phyloP scores from a whole-genome alignment of 352 stramenopile species.

The Blastocystis sp. region DNA sequence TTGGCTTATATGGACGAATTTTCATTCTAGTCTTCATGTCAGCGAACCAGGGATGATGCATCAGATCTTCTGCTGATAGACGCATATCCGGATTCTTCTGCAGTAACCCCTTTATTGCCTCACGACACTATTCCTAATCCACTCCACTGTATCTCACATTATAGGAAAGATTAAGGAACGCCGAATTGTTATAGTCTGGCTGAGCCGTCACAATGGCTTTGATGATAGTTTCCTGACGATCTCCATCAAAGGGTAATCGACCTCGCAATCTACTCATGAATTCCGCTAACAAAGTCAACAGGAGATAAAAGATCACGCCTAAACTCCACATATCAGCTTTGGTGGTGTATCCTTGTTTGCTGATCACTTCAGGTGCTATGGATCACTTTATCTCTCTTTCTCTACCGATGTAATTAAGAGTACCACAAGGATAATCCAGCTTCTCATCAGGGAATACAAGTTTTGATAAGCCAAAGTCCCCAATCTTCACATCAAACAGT shows the following conservation, averaged over 20 bases:
- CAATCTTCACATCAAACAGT: conserved; percentile 74
- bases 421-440: conserved; percentile 87
- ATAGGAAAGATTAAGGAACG: conserved; percentile 70
- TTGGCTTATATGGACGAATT: conserved; percentile 52
- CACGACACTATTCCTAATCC: conserved; percentile 44
- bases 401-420: conserved; percentile 81
- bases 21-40: conserved; percentile 68
- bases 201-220: conserved; percentile 83
- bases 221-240: conserved; percentile 85
- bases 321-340: conserved; percentile 87
- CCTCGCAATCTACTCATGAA: conserved; percentile 74
- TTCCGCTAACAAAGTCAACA: conserved; percentile 69
- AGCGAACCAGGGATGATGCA: conserved; percentile 80
- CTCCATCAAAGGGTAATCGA: conserved; percentile 84
- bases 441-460: conserved; percentile 85
- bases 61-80: conserved; percentile 78
- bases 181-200: conserved; percentile 77
- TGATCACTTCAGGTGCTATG: conserved; percentile 82
- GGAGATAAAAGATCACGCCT: conserved; percentile 86
- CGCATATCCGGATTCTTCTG: conserved; percentile 75
- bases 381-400: background rate
- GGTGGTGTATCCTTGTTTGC: conserved; percentile 80
- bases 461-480: conserved; percentile 87
- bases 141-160: conserved; percentile 34
- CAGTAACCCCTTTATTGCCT: conserved; percentile 70